A percentile compares a stretch with the other conserved stretches of the same genome.
Evolutionary conservation across 1,284 basidiomycete genomes (phyloP).

Genomic region (Marasmius fiardii): DNA sequence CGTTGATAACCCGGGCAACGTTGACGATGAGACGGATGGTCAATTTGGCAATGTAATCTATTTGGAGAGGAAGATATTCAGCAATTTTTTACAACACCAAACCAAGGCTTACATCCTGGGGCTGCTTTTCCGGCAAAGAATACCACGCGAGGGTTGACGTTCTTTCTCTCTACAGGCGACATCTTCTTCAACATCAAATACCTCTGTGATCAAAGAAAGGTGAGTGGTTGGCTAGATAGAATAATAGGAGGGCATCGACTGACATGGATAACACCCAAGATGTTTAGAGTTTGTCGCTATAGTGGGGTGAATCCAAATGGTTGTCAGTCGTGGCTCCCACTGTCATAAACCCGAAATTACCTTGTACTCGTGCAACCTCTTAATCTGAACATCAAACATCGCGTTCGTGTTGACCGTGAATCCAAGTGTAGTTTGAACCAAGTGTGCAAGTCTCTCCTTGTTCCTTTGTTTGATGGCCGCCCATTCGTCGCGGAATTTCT

Average conservation of each 20-base stretch:
- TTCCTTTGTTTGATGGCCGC: conserved; percentile 82
- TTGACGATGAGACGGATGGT: conserved; percentile 93
- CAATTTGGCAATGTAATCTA: conserved; percentile 78
- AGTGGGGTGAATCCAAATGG: conserved; percentile 1
- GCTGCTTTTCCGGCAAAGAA: conserved; percentile 92
- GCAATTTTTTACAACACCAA: neutral
- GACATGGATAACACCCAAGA: conserved; percentile 83
- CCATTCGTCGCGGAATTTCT: conserved; percentile 76
- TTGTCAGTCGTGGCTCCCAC: neutral
- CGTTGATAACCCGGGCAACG: conserved; percentile 81
- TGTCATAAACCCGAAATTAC: conserved; percentile 26
- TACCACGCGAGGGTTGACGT: conserved; percentile 75
- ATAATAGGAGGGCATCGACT: conserved; percentile 16
- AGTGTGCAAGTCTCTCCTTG: conserved; percentile 79
- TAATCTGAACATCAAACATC: conserved; percentile 92
- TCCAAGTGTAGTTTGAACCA: conserved; percentile 75
- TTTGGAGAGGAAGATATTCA: conserved; percentile 5
- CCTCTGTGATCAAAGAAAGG: conserved; percentile 39
- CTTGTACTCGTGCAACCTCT: conserved; percentile 90
- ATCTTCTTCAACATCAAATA: conserved; percentile 82
- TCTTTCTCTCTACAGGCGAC: conserved; percentile 74
- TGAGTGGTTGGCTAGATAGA: no score
- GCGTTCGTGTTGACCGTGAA: conserved; percentile 74
- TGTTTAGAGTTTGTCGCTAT: conserved; percentile 82
- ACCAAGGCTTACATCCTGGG: conserved; percentile 60